Percentiles rank a stretch among this genome's conserved stretches.
Conservation (phyloP, 257 asterid species). For the Anisodus tanguticus region DNA sequence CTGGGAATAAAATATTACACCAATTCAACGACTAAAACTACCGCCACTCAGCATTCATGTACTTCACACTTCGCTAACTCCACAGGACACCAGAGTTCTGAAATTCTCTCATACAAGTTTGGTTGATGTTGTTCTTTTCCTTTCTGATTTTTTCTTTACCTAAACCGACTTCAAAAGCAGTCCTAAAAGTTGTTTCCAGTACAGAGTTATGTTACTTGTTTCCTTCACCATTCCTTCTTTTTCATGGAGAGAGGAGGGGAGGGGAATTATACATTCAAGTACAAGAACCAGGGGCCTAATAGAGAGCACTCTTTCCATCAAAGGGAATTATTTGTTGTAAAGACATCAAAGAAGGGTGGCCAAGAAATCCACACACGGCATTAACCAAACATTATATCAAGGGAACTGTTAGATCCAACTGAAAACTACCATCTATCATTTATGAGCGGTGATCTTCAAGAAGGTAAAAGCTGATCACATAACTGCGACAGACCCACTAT, state of each 20-base stretch:
- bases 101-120: not conserved
- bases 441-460: not conserved
- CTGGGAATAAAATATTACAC: not conserved
- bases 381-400: not conserved
- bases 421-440: not conserved
- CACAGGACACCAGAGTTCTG: not conserved
- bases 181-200: not conserved
- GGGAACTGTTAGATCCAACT: not conserved
- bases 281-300: not conserved
- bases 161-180: not conserved
- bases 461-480: conserved; percentile 27
- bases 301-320: not conserved
- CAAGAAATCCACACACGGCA: not conserved
- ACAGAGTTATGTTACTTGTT: not conserved
- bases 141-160: not conserved
- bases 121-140: not conserved
- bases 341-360: not conserved
- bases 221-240: conserved; percentile 6
- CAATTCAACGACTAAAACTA: conserved; percentile 1
- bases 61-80: not conserved
- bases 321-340: not conserved
- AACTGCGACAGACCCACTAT: not conserved
- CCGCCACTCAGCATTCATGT: not conserved
- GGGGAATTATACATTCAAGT: not conserved
- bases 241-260: not conserved